A percentile compares a stretch with the other conserved stretches of the same genome.
phyloP scores from a whole-genome alignment of 2,329 filamentous ascomycete genomes.

The Colletotrichum sp. region DNA sequence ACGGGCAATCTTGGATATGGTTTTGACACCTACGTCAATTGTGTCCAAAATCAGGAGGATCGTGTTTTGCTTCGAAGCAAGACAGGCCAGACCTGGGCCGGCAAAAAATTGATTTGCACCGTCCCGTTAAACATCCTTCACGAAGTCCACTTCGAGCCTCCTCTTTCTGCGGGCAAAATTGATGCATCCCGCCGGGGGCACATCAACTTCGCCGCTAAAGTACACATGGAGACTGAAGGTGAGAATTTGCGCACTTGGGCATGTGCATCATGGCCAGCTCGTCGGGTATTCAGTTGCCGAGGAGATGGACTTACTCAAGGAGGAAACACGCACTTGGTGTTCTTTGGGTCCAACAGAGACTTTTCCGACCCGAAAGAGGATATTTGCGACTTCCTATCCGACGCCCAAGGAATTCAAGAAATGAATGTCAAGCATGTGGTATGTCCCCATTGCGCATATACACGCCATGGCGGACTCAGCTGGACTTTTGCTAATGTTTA shows the following conservation, averaged over 20 bases:
- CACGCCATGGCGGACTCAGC: background rate
- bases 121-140: constrained; percentile 26
- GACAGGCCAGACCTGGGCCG: constrained; percentile 13
- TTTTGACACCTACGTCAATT: constrained; percentile 27
- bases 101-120: constrained; percentile 28
- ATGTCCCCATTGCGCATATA: background rate
- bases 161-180: constrained; percentile 18
- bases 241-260: background rate
- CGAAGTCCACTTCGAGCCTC: constrained; percentile 22
- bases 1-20: constrained; percentile 26
- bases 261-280: background rate
- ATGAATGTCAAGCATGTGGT: constrained; percentile 26
- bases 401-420: constrained; percentile 38
- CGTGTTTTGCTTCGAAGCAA: background rate
- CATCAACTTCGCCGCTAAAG: constrained; percentile 22
- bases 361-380: constrained; percentile 23
- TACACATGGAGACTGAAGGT: constrained; percentile 22
- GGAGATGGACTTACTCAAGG: constrained; percentile 45
- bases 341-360: constrained; percentile 31
- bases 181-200: constrained; percentile 21
- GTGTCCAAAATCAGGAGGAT: constrained; percentile 14
- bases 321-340: constrained; percentile 52
- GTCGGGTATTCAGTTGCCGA: background rate
- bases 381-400: constrained; percentile 43
- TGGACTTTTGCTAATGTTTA: background rate